These are phyloP conservation scores for Takashimella tepidaria DNA, from an alignment of 1,284 basidiomycete species.

Conservation along the genomic window DNA sequence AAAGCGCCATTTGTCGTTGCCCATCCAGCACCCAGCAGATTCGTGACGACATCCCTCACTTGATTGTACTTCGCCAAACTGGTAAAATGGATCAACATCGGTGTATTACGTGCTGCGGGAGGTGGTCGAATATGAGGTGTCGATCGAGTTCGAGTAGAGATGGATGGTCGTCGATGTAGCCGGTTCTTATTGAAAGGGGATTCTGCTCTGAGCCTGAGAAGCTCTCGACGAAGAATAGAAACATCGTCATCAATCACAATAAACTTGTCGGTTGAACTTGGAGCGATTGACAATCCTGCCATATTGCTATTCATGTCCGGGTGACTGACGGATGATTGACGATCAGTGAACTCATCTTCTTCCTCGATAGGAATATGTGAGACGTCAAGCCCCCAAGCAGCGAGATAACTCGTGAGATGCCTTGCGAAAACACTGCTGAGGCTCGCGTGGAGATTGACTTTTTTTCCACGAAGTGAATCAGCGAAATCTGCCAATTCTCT, in stretches of 20 bases:
- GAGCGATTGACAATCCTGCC: conserved; percentile 1
- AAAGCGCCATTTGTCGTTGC: conserved; percentile 19
- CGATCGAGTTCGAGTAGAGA: conserved; percentile 66
- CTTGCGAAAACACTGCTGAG: conserved; percentile 78
- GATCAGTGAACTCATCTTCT: conserved; percentile 8
- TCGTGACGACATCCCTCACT: conserved; percentile 78
- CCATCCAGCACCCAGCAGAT: conserved; percentile 52
- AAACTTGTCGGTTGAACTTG: conserved; percentile 49
- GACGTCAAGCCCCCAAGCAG: conserved; percentile 90
- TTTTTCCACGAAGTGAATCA: conserved; percentile 72
- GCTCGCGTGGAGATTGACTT: conserved; percentile 73
- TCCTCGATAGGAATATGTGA: conserved; percentile 62
- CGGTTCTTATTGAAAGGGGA: conserved; percentile 31
- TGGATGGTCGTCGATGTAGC: conserved; percentile 64
- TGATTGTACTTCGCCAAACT: conserved; percentile 80
- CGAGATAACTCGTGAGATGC: conserved; percentile 82
- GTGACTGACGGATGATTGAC: background rate
- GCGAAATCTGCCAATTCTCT: conserved; percentile 71
- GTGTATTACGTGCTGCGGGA: background rate
- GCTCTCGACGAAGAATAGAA: conserved; percentile 62
- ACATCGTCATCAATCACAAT: conserved; percentile 88
- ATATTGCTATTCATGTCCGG: conserved; percentile 16
- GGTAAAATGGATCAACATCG: conserved; percentile 80
- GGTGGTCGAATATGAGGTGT: conserved; percentile 51
- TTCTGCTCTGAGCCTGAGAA: conserved; percentile 61